phyloP scores from a whole-genome alignment of 1,139 yeast genomes.

The Suhomyces yuchorum region DNA sequence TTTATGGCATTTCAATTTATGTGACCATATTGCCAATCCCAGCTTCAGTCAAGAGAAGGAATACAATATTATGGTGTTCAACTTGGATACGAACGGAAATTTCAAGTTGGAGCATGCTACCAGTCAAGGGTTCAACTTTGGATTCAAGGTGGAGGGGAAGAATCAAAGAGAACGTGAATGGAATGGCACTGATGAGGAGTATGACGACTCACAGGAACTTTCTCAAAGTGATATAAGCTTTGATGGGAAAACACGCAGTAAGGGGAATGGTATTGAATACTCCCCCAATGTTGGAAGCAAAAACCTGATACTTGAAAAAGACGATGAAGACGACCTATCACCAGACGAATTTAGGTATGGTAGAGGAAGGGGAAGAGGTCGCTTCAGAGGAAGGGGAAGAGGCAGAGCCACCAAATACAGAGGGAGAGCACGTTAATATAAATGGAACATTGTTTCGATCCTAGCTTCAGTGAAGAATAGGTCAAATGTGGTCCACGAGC shows the following conservation, averaged over 20 bases:
- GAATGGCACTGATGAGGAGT: constrained; percentile 8
- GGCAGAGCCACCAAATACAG: constrained; percentile 1
- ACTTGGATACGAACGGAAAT: constrained; percentile 27
- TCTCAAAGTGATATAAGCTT: constrained; percentile 6
- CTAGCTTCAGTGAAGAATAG: too few species aligned
- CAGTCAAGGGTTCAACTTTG: constrained; percentile 40
- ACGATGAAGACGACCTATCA: constrained; percentile 15
- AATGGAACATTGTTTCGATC: too few species aligned
- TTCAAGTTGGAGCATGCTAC: constrained; percentile 32
- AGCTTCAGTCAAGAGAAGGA: constrained; percentile 6
- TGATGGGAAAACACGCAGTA: constrained; percentile 2
- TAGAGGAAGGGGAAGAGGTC: constrained; percentile 23
- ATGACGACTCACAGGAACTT: constrained; percentile 13
- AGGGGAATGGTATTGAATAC: constrained; percentile 17
- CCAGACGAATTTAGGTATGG: constrained; percentile 18
- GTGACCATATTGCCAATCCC: constrained; percentile 43
- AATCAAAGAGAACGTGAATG: constrained; percentile 4
- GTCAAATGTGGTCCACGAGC: too few species aligned
- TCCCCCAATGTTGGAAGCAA: constrained; percentile 18
- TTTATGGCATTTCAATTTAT: constrained; percentile 76
- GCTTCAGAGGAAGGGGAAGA: constrained; percentile 14
- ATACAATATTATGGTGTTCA: constrained; percentile 33
- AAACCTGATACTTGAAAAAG: constrained; percentile 13
- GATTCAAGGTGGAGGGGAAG: constrained; percentile 24
- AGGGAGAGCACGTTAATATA: constrained; percentile 5